These are phyloP conservation scores for Orbilia javanica DNA, from an alignment of 2,329 filamentous ascomycete species.

Conservation along the genomic window DNA sequence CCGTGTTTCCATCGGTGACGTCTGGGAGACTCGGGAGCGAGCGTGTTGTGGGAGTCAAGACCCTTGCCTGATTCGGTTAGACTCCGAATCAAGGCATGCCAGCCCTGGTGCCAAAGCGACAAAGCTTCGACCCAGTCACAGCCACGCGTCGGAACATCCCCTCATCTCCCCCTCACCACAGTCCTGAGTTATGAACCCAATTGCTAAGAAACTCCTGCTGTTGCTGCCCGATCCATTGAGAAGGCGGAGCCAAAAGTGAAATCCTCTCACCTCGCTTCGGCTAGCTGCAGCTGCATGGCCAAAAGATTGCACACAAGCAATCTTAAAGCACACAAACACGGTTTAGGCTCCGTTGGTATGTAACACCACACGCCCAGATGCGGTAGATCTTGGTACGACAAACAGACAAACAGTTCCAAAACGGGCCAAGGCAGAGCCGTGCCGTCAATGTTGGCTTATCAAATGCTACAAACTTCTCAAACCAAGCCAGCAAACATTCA, in stretches of 20 bases:
- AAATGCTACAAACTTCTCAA: neutral
- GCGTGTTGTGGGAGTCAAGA: neutral
- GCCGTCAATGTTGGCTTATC: neutral
- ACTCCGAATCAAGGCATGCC: neutral
- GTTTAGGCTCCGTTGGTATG: neutral
- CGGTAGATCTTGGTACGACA: neutral
- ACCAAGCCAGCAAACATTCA: neutral
- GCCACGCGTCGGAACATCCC: conserved; percentile 27
- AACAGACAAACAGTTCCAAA: conserved; percentile 3
- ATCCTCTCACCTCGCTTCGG: conserved; percentile 6
- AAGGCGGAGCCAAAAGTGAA: conserved; percentile 10
- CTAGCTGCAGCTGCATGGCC: conserved; percentile 6
- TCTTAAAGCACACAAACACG: neutral
- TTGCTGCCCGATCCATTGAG: neutral
- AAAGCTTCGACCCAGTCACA: neutral
- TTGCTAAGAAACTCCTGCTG: neutral
- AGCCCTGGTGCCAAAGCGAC: neutral
- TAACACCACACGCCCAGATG: neutral
- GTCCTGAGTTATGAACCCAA: neutral
- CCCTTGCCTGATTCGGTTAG: conserved; percentile 1
- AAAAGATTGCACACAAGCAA: neutral
- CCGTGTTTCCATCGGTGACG: neutral
- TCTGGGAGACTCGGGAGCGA: neutral
- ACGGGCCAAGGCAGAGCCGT: neutral
- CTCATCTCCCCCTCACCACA: no score